Base-by-base conservation (phyloP, 2,329 filamentous ascomycete species). In the Penicillium hesseltinei region DNA sequence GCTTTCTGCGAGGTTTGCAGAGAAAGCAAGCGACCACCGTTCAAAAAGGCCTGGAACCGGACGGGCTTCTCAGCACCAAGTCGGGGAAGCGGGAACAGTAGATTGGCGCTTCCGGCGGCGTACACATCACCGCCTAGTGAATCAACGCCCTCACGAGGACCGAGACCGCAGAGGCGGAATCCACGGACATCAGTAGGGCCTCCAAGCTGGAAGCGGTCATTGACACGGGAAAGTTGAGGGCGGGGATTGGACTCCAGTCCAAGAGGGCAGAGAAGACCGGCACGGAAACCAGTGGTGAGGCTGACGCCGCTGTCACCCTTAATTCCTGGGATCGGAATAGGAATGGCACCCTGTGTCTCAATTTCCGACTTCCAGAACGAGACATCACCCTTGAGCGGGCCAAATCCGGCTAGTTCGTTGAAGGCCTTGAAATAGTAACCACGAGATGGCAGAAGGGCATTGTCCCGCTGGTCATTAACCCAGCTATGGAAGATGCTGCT, bases 161-260 rank as follows among this genome's bases (percentile, higher is more conserved):
- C 94, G 6, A 99, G 82, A 1, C 94, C 94, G 21, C 88, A 90
- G 23, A 96, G 84, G 58, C 91, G 88, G 81, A 99, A 99, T 2
- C 94, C 94, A 54, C 94, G 90, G 15, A 99, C 90, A 70, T 96
- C 93, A 3, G 92, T 96, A 4, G 94, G 93, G 0, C 94, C 94
- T 43, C 94, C 94, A 33, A 99, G 89, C 69, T 92, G 87, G 79
- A 99, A 99, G 44, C 94, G 91, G 74, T 99, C 94, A 71, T 95
- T 97, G 69, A 97, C 84, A 31, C 91, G 86, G 64, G 90, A 95
- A 5, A 88, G 84, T 25, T 83, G 80, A 0, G 88, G 82, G 21
- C 78, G 77, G 68, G 51, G 81, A 49, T 65, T 70, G 43, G 77
- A 78, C 7, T 85, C 85, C 8, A 89, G 77, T 2, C 90, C 83